Evolutionary conservation across 202 grass and related monocot species (phyloP).

Genomic region (Setaria italica): DNA sequence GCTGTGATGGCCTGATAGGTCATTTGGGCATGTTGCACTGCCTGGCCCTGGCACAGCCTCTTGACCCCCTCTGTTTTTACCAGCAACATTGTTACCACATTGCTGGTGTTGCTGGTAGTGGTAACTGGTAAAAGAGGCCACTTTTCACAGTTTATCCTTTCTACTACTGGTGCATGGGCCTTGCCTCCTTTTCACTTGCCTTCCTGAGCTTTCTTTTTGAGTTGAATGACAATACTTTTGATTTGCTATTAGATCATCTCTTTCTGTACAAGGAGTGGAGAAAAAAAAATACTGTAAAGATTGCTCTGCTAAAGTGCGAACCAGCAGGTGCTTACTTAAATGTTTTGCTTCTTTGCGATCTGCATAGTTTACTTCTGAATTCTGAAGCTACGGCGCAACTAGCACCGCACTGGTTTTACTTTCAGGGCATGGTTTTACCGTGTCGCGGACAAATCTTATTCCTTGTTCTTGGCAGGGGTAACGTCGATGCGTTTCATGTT

Average conservation of each 20-base stretch:
- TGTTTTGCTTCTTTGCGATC: neutral
- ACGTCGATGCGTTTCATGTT: too few species aligned
- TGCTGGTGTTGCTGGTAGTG: slow-evolving; percentile 27
- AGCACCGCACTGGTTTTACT: neutral
- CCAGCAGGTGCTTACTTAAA: neutral
- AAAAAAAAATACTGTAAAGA: neutral
- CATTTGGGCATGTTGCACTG: slow-evolving; percentile 39
- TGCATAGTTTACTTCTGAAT: neutral
- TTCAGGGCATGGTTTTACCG: neutral
- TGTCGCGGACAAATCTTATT: neutral
- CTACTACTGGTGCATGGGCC: neutral
- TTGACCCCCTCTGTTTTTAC: neutral
- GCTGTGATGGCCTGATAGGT: neutral
- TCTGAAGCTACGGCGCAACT: neutral
- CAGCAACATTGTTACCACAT: neutral
- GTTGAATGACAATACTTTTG: slow-evolving; percentile 18
- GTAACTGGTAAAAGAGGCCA: slow-evolving; percentile 31
- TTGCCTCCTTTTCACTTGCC: slow-evolving; percentile 17
- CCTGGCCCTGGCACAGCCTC: neutral
- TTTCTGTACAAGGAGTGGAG: neutral
- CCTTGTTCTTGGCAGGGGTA: slow-evolving; percentile 1
- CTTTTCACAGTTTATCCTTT: slow-evolving; percentile 34
- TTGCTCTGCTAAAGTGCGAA: neutral
- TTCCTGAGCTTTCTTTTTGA: slow-evolving; percentile 2
- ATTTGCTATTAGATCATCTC: slow-evolving; percentile 24